Evolutionary conservation across 75 land plant species (phyloP).

Genomic region (Selaginella tamariscina): DNA sequence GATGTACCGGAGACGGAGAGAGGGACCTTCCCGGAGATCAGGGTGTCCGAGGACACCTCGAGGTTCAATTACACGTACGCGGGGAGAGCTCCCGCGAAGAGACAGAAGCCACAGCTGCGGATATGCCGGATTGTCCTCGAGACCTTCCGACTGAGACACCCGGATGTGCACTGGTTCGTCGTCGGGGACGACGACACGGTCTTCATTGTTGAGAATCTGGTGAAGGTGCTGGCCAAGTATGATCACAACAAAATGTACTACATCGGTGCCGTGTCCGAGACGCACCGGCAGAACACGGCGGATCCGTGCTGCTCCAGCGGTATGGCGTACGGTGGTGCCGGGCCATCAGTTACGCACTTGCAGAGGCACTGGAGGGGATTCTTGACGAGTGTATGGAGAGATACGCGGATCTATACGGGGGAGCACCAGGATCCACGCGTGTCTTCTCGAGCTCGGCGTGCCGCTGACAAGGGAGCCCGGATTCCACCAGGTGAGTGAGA

Average conservation of each 20-base stretch:
- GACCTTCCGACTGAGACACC: conserved; percentile 31
- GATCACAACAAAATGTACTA: conserved; percentile 30
- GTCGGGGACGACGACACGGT: conserved; percentile 38
- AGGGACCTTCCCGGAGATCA: conserved; percentile 25
- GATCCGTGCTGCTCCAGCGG: neutral
- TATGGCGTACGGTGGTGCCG: conserved; percentile 28
- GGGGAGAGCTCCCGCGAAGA: conserved; percentile 38
- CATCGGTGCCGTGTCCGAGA: conserved; percentile 14
- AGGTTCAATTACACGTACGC: conserved; percentile 37
- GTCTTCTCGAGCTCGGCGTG: conserved; percentile 37
- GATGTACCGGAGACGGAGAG: conserved; percentile 5
- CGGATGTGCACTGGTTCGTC: conserved; percentile 39
- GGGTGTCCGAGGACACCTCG: conserved; percentile 47
- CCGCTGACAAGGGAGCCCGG: conserved; percentile 33
- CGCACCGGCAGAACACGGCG: neutral
- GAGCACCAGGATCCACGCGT: conserved; percentile 31
- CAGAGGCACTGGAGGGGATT: conserved; percentile 14
- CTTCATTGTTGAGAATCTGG: conserved; percentile 21
- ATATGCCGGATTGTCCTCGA: conserved; percentile 42
- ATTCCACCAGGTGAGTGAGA: conserved; percentile 31
- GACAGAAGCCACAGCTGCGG: conserved; percentile 18
- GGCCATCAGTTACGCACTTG: conserved; percentile 26
- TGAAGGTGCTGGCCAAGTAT: conserved; percentile 29
- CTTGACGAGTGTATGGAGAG: conserved; percentile 22
- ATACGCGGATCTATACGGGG: conserved; percentile 23